These are phyloP conservation scores for Prunella vulgaris DNA, from an alignment of 257 asterid genomes.

Conservation along the genomic window DNA sequence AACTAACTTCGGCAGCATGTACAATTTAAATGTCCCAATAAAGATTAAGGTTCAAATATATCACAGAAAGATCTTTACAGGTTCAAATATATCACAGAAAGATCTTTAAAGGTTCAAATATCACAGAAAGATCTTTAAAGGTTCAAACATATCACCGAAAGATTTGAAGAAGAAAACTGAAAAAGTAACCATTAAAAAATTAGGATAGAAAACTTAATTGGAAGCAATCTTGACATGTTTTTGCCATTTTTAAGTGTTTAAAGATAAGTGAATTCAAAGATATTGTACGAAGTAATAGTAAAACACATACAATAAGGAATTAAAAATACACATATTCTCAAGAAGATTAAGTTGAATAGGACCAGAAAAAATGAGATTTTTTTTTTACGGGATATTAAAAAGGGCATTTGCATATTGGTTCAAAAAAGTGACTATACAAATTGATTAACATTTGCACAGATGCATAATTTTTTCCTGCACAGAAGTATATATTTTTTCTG, in stretches of 20 bases:
- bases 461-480: too few species aligned
- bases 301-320: neutral
- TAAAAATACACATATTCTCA: neutral
- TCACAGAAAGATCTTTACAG: neutral
- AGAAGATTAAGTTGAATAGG: neutral
- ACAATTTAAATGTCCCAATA: neutral
- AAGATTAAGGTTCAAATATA: neutral
- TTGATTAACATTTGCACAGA: too few species aligned
- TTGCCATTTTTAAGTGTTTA: neutral
- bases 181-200: neutral
- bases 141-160: neutral
- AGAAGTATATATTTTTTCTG: too few species aligned
- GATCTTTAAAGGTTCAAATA: too few species aligned
- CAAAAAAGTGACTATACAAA: too few species aligned
- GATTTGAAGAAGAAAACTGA: neutral
- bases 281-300: neutral
- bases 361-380: neutral
- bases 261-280: too few species aligned
- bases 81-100: neutral
- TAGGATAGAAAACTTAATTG: neutral
- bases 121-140: too few species aligned
- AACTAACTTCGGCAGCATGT: neutral
- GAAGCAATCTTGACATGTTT: neutral
- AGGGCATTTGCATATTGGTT: too few species aligned
- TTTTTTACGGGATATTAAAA: too few species aligned